A percentile compares a stretch with the other conserved stretches of the same genome.
phyloP scores from a whole-genome alignment of 2,329 filamentous ascomycete species.

The Colletotrichum noveboracense region DNA sequence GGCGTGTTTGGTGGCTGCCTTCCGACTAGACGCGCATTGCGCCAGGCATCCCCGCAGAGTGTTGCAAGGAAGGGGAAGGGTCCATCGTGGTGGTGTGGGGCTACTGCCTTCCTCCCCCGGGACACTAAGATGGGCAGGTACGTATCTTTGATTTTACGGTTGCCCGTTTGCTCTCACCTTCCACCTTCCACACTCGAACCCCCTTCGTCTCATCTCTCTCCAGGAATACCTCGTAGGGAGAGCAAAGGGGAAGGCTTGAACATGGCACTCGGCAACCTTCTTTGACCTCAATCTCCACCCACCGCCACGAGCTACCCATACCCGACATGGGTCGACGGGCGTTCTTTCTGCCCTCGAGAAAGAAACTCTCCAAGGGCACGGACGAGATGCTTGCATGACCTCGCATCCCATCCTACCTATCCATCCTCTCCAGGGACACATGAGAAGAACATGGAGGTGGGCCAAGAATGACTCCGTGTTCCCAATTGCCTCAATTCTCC shows the following conservation, averaged over 20 bases:
- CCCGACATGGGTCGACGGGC: neutral
- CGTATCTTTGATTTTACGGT: neutral
- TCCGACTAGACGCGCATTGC: conserved; percentile 20
- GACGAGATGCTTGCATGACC: neutral
- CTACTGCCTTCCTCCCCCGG: neutral
- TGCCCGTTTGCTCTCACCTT: neutral
- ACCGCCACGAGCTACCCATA: neutral
- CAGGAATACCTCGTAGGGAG: neutral
- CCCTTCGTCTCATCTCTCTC: conserved; percentile 7
- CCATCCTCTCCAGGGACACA: neutral
- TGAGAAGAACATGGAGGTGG: neutral
- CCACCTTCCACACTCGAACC: neutral
- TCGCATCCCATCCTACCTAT: neutral
- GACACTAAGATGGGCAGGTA: too few species aligned
- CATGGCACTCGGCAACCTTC: neutral
- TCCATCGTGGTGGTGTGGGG: neutral
- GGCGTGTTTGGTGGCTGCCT: neutral
- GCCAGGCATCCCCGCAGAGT: conserved; percentile 17
- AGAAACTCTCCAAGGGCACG: neutral
- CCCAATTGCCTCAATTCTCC: neutral
- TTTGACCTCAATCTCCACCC: neutral
- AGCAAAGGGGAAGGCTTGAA: neutral
- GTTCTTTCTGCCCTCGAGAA: neutral
- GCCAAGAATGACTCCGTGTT: neutral
- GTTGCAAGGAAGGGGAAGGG: neutral